These are phyloP conservation scores for Nemania abortiva DNA, from an alignment of 2,329 filamentous ascomycete species.

Conservation along the genomic window DNA sequence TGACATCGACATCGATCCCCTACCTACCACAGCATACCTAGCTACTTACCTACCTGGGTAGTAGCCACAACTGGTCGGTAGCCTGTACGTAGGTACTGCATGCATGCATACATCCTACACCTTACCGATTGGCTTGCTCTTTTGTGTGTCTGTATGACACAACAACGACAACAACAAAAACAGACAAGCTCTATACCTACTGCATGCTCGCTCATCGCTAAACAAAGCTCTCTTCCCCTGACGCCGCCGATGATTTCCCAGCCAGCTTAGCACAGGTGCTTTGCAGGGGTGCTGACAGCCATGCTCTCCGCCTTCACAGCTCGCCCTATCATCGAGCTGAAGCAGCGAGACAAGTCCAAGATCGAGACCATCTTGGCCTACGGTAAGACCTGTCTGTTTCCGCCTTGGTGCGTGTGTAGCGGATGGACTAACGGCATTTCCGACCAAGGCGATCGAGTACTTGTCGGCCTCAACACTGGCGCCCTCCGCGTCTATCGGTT, in stretches of 20 bases:
- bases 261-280: conserved; percentile 24
- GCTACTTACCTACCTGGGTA: background rate
- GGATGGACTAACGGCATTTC: background rate
- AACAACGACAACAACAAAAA: background rate
- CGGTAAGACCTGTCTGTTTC: conserved; percentile 63
- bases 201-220: background rate
- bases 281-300: conserved; percentile 50
- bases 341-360: conserved; percentile 93
- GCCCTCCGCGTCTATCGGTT: conserved; percentile 90
- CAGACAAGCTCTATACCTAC: background rate
- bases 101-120: background rate
- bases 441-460: conserved; percentile 80
- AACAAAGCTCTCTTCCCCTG: background rate
- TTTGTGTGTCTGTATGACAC: background rate
- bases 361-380: conserved; percentile 96
- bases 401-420: background rate
- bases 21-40: background rate
- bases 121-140: background rate
- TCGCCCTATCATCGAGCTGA: conserved; percentile 96
- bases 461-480: conserved; percentile 92
- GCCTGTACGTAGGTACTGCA: too few relatives aligned
- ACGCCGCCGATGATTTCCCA: conserved; percentile 31
- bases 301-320: conserved; percentile 99
- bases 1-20: conserved; percentile 16
- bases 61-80: too few relatives aligned